Percentiles rank a stretch among this genome's conserved stretches.
Evolutionary conservation across 345 rosid species (phyloP).

Genomic region (Ailanthus altissimus): DNA sequence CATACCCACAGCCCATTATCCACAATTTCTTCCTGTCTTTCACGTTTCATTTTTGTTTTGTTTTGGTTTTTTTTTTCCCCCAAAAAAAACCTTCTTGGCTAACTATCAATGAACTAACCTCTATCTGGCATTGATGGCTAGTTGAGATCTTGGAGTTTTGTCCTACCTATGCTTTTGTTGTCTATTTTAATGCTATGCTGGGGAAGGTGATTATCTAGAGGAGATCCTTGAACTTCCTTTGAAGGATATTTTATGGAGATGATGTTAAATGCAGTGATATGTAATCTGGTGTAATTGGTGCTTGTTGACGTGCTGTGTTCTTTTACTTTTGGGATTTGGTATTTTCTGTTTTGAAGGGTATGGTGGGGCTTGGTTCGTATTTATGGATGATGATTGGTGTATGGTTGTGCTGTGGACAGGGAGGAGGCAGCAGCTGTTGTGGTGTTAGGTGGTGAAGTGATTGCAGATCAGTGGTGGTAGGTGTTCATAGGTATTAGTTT

Average conservation of each 20-base stretch:
- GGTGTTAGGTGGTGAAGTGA: conserved; percentile 44
- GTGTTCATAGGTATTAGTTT: conserved; percentile 40
- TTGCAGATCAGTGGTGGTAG: conserved; percentile 50
- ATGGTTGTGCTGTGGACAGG: conserved; percentile 80
- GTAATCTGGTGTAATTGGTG: conserved; percentile 33
- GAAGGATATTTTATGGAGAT: conserved; percentile 33
- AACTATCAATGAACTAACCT: neutral
- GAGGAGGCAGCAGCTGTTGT: conserved; percentile 53
- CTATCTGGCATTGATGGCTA: conserved; percentile 18
- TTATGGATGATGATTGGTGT: conserved; percentile 62
- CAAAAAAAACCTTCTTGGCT: neutral
- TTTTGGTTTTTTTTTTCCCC: too few species aligned
- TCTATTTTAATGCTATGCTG: conserved; percentile 16
- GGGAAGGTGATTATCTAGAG: conserved; percentile 27
- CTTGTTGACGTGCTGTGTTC: conserved; percentile 40
- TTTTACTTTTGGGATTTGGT: conserved; percentile 46
- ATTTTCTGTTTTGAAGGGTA: conserved; percentile 50
- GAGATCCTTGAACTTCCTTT: conserved; percentile 26
- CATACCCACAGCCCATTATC: neutral
- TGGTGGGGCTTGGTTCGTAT: conserved; percentile 46
- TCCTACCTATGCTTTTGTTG: conserved; percentile 17
- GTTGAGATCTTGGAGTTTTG: conserved; percentile 27
- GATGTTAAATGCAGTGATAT: conserved; percentile 33
- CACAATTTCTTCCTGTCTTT: neutral
- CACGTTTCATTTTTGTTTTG: neutral